Evolutionary conservation across 805 yeast genomes (phyloP).

Genomic region (Lachancea meyersii): DNA sequence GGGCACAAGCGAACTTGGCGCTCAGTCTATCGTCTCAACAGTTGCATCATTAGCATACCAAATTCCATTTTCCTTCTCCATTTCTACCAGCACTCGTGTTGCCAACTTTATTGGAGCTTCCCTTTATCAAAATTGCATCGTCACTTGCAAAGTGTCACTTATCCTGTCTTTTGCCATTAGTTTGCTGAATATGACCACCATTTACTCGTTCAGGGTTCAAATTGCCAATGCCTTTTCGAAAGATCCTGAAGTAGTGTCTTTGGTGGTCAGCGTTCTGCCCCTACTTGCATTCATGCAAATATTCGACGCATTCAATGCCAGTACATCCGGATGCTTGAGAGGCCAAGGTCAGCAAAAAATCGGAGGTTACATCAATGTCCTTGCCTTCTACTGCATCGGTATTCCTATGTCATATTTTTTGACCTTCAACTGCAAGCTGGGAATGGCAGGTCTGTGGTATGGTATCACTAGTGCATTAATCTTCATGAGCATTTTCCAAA

Average conservation of each 20-base stretch:
- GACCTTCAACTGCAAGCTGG: slow-evolving; percentile 45
- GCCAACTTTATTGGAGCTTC: slow-evolving; percentile 74
- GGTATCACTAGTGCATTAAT: slow-evolving; percentile 37
- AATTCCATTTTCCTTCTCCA: slow-evolving; percentile 68
- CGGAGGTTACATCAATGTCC: slow-evolving; percentile 34
- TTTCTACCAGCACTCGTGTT: slow-evolving; percentile 69
- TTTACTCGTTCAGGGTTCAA: slow-evolving; percentile 38
- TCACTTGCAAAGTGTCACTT: slow-evolving; percentile 41
- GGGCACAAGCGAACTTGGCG: slow-evolving; percentile 62
- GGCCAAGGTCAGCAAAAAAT: slow-evolving; percentile 58
- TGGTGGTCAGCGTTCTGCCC: slow-evolving; percentile 50
- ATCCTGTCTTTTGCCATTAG: slow-evolving; percentile 37
- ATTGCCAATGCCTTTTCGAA: slow-evolving; percentile 53
- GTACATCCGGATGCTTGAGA: slow-evolving; percentile 68
- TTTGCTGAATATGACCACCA: slow-evolving; percentile 40
- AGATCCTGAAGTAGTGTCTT: slow-evolving; percentile 49
- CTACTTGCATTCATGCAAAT: slow-evolving; percentile 64
- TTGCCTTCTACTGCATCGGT: slow-evolving; percentile 45
- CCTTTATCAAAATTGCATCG: slow-evolving; percentile 38
- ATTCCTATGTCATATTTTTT: slow-evolving; percentile 53
- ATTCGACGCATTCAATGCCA: slow-evolving; percentile 62
- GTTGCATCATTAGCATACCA: slow-evolving; percentile 65
- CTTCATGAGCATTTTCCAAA: slow-evolving; percentile 32
- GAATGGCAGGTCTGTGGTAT: slow-evolving; percentile 59
- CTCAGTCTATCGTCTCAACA: slow-evolving; percentile 67